Evolutionary conservation across 2,329 filamentous ascomycete species (phyloP), one percentile per base, ranked within the genome.

Genomic region (Thelonectria rubi): DNA sequence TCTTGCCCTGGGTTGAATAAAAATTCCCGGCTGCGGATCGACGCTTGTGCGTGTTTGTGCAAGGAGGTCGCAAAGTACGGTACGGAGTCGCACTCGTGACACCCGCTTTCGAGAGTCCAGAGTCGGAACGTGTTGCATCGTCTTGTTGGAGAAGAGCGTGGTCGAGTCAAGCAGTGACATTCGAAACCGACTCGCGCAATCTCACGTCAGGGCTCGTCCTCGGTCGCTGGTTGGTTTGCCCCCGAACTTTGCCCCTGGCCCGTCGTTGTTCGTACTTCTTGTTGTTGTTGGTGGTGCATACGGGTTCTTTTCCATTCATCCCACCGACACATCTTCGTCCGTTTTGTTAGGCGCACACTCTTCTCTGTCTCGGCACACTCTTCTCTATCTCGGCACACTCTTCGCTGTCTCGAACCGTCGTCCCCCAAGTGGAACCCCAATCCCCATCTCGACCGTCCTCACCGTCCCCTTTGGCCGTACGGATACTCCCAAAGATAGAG

Each of bases 341-440:
- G 39, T 8, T 18, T n/a, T 42, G 39, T 11, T 42, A 42, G 3
- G 10, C 37, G 2, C 26, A 49, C n/a, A 8, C 14, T 26, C 12
- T 37, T 12, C 34, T 17, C 24, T 32, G 4, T 21, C 34, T 39
- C 18, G 34, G 24, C 15, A n/a, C 37, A 42, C 14, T 39, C 42
- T 37, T 17, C 34, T 14, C n/a, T 40, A 4, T 20, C 32, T 39
- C 17, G 32, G 24, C 20, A n/a, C 37, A 26, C 14, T 47, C 42
- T 37, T 17, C 21, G 12, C 24, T 42, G 7, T 21, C 34, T 39
- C 18, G 34, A 17, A 42, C 56, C 45, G 47, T 52, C 24, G 15
- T 39, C 40, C 51, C 4, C 47, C 47, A 43, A 42, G 52, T 56
- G 58, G 58, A 60, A 15, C 45, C 45, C 11, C 10, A 12, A 26